A percentile compares a stretch with the other conserved stretches of the same genome.
phyloP scores from a whole-genome alignment of 2,329 filamentous ascomycete species.

The Pyrenophora seminiperda region DNA sequence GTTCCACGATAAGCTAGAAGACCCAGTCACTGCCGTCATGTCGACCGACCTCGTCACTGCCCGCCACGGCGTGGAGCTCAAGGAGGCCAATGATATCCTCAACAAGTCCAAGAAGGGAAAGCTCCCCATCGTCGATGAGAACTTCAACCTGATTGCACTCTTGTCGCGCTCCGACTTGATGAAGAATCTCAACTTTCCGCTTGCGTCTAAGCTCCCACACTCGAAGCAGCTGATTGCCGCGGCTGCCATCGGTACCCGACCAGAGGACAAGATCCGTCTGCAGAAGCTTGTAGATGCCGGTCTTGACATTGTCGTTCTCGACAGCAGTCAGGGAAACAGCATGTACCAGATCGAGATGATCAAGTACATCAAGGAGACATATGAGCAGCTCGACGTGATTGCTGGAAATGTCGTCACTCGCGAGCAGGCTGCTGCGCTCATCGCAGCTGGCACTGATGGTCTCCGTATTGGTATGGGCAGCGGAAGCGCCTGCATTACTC shows the following conservation, averaged over 20 bases:
- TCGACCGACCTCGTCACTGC: slow-evolving; percentile 93
- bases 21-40: slow-evolving; percentile 88
- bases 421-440: slow-evolving; percentile 90
- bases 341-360: slow-evolving; percentile 99
- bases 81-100: slow-evolving; percentile 90
- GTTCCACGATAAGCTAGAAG: slow-evolving; percentile 78
- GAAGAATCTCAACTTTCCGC: slow-evolving; percentile 97
- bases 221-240: slow-evolving; percentile 98
- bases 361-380: slow-evolving; percentile 89
- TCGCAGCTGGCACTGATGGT: slow-evolving; percentile 92
- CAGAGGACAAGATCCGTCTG: slow-evolving; percentile 87
- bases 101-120: slow-evolving; percentile 98
- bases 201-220: slow-evolving; percentile 92
- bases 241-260: slow-evolving; percentile 92
- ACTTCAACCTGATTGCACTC: slow-evolving; percentile 70
- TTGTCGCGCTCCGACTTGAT: slow-evolving; percentile 78
- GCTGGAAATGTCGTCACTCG: slow-evolving; percentile 98
- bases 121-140: slow-evolving; percentile 85
- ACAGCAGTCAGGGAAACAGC: slow-evolving; percentile 97
- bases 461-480: slow-evolving; percentile 99
- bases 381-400: slow-evolving; percentile 88
- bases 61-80: slow-evolving; percentile 76
- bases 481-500: slow-evolving; percentile 96
- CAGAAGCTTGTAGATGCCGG: slow-evolving; percentile 90
- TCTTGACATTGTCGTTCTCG: slow-evolving; percentile 91